A percentile compares a stretch with the other conserved stretches of the same genome.
These are phyloP conservation scores for Sequoiadendron giganteum DNA, from an alignment of 75 land plant genomes.

Conservation along the genomic window DNA sequence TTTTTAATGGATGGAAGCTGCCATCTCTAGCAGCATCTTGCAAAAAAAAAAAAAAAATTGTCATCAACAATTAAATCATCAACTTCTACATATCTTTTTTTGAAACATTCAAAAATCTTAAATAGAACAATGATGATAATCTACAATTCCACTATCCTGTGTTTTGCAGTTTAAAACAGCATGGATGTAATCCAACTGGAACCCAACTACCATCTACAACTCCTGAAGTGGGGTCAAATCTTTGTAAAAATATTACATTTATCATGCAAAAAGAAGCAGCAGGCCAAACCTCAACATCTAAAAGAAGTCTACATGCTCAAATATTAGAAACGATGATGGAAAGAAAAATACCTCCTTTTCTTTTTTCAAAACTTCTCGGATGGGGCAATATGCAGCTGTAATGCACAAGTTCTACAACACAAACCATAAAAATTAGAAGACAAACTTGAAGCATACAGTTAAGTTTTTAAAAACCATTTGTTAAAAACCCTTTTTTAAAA, in stretches of 20 bases:
- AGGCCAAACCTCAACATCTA: neutral
- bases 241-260: neutral
- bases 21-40: too few relatives aligned
- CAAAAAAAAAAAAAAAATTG: too few relatives aligned
- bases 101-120: too few relatives aligned
- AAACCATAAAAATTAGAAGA: conserved; percentile 5
- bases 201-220: neutral
- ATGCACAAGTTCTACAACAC: conserved; percentile 57
- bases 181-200: neutral
- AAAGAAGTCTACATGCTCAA: neutral
- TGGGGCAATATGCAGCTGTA: conserved; percentile 32
- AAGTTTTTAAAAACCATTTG: neutral
- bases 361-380: conserved; percentile 25
- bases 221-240: neutral
- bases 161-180: neutral
- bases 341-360: conserved; percentile 22
- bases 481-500: neutral
- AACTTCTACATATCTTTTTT: too few relatives aligned
- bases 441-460: neutral
- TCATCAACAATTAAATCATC: neutral
- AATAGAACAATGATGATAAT: too few relatives aligned
- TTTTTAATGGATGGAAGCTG: too few relatives aligned
- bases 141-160: neutral
- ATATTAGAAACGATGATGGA: neutral
- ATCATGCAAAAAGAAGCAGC: neutral